phyloP scores from a whole-genome alignment of 495 filamentous ascomycete species.

The Glonium stellatum region DNA sequence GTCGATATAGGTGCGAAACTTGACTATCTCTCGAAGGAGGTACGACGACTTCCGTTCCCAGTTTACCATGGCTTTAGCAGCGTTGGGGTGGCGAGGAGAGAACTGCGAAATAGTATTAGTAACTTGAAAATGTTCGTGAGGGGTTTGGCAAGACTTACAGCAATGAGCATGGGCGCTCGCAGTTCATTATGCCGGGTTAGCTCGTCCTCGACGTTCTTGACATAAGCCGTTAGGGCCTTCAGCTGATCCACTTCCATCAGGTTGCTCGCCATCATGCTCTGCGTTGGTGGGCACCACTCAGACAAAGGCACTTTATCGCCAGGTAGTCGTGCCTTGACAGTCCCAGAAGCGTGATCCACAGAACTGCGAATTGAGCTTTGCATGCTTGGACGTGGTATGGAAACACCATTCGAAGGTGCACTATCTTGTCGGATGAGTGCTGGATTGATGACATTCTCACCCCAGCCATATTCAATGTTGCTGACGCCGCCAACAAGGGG shows the following conservation, averaged over 20 bases:
- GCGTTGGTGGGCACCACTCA: slow-evolving; percentile 89
- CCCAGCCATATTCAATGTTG: slow-evolving; percentile 98
- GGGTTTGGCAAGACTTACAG: slow-evolving; percentile 43
- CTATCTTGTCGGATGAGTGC: slow-evolving; percentile 47
- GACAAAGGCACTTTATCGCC: slow-evolving; percentile 79
- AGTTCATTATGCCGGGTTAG: slow-evolving; percentile 81
- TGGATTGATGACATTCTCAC: slow-evolving; percentile 76
- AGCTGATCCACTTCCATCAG: slow-evolving; percentile 76
- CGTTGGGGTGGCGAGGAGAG: slow-evolving; percentile 77
- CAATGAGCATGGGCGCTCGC: slow-evolving; percentile 73
- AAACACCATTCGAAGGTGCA: slow-evolving; percentile 33
- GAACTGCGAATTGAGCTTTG: slow-evolving; percentile 68
- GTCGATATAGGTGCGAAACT: slow-evolving; percentile 92
- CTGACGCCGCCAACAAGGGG: slow-evolving; percentile 86
- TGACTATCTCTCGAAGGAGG: slow-evolving; percentile 88
- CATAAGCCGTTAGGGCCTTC: slow-evolving; percentile 64
- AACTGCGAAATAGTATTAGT: slow-evolving; percentile 43
- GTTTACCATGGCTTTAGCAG: slow-evolving; percentile 77
- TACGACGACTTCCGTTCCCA: slow-evolving; percentile 96
- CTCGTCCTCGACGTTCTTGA: slow-evolving; percentile 79
- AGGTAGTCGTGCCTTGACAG: slow-evolving; percentile 59
- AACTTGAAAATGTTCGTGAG: neutral
- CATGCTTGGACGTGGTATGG: slow-evolving; percentile 48
- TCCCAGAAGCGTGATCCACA: slow-evolving; percentile 54
- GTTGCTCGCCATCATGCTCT: slow-evolving; percentile 77